Evolutionary conservation across 441 rosid species (phyloP).

Genomic region (Bruguiera hainesii): DNA sequence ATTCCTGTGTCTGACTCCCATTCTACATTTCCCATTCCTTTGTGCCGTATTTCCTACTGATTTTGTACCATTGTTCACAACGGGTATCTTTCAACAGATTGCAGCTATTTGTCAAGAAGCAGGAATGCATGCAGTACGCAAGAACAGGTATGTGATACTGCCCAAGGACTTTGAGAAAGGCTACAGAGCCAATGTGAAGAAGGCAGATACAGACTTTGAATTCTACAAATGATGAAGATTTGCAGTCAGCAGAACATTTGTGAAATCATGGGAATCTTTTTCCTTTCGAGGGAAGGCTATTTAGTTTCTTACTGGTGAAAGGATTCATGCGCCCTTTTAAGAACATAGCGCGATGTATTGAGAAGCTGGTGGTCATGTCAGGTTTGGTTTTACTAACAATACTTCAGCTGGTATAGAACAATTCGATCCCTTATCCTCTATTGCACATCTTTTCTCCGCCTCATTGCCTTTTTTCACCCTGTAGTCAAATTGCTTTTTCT

Average conservation of each 20-base stretch:
- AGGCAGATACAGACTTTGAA: conserved; percentile 93
- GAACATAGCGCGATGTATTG: not conserved
- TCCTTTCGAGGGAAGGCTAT: not conserved
- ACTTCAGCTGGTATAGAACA: no score
- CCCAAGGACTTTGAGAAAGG: conserved; percentile 98
- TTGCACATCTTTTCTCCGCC: no score
- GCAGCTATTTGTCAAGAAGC: conserved; percentile 97
- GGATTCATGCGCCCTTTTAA: not conserved
- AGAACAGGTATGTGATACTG: conserved; percentile 89
- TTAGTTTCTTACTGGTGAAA: not conserved
- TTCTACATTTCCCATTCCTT: no score
- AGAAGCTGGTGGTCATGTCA: no score
- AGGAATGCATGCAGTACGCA: conserved; percentile 93
- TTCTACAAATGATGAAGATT: conserved; percentile 60
- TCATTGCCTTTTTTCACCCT: no score
- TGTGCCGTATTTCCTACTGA: no score
- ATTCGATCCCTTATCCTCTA: no score
- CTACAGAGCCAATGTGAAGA: conserved; percentile 88
- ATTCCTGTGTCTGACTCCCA: no score
- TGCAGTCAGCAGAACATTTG: not conserved
- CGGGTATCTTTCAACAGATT: conserved; percentile 40
- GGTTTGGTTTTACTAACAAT: no score
- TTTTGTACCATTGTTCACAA: no score
- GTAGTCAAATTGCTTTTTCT: no score
- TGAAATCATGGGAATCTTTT: no score